These are phyloP conservation scores for Heliamphora pulchella DNA, from an alignment of 179 eudicot genomes.

Conservation along the genomic window DNA sequence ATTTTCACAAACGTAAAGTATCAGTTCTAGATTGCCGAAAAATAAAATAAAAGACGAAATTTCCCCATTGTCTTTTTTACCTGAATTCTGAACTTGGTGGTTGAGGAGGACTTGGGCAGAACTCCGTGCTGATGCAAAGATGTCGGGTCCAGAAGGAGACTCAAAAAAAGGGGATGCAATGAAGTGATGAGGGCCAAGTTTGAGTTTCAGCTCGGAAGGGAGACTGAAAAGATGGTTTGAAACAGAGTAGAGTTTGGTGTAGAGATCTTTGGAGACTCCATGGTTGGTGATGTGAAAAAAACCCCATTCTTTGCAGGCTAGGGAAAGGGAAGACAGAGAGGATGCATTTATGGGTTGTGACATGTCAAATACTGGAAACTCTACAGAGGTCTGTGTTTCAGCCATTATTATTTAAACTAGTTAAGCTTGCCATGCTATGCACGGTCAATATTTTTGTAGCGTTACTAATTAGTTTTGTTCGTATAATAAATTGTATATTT, in stretches of 20 bases:
- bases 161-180: slow-evolving; percentile 80
- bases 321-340: slow-evolving; percentile 45
- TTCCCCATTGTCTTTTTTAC: slow-evolving; percentile 22
- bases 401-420: slow-evolving; percentile 33
- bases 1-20: not conserved
- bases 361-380: slow-evolving; percentile 64
- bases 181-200: slow-evolving; percentile 75
- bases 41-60: not conserved
- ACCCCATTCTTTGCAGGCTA: slow-evolving; percentile 80
- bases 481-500: too few species aligned
- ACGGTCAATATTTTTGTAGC: too few species aligned
- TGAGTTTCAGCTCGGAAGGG: slow-evolving; percentile 53
- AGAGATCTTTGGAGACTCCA: slow-evolving; percentile 56
- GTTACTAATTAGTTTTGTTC: too few species aligned
- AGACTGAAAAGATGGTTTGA: slow-evolving; percentile 50
- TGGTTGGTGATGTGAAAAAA: slow-evolving; percentile 72
- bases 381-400: slow-evolving; percentile 38
- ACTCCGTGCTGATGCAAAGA: slow-evolving; percentile 60
- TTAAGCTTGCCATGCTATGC: too few species aligned
- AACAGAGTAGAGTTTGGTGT: slow-evolving; percentile 30
- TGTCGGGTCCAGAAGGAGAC: slow-evolving; percentile 67
- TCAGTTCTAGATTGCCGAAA: not conserved
- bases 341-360: slow-evolving; percentile 47
- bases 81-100: slow-evolving; percentile 50
- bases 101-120: slow-evolving; percentile 37